A percentile compares a stretch with the other conserved stretches of the same genome.
phyloP scores from a whole-genome alignment of 306 rosid species.

The Cajanus cajan region DNA sequence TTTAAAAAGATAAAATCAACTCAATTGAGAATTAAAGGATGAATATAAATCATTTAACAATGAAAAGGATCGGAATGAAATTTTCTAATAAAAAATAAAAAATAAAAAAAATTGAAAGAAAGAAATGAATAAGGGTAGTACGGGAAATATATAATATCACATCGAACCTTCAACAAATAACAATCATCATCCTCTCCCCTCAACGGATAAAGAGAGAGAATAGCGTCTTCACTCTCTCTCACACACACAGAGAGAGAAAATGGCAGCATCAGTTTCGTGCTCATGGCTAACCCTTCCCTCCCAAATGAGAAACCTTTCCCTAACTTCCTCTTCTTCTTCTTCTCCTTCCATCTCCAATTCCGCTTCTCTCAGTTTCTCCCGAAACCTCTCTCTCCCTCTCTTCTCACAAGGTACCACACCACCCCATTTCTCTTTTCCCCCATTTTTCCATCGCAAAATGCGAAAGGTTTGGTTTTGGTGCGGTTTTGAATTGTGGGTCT shows the following conservation, averaged over 20 bases:
- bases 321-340: constrained; percentile 37
- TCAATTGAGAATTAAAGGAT: too few species aligned
- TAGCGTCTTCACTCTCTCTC: neutral
- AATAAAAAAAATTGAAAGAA: neutral
- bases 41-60: too few species aligned
- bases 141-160: neutral
- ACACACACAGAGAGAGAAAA: constrained; percentile 5
- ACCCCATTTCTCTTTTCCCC: neutral
- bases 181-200: constrained; percentile 1
- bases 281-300: constrained; percentile 70
- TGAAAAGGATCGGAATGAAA: too few species aligned
- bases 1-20: too few species aligned
- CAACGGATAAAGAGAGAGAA: constrained; percentile 20
- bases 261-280: constrained; percentile 60
- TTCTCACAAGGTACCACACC: constrained; percentile 52
- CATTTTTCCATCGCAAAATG: neutral
- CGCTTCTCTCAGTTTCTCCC: constrained; percentile 61
- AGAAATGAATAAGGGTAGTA: neutral
- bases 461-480: neutral
- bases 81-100: too few species aligned
- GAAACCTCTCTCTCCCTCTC: constrained; percentile 45
- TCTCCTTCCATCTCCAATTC: constrained; percentile 36
- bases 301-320: constrained; percentile 55
- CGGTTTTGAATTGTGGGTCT: constrained; percentile 17
- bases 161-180: neutral